Conservation (phyloP, 192 early-diverging fungal genomes). For the Linnemannia schmuckeri region DNA sequence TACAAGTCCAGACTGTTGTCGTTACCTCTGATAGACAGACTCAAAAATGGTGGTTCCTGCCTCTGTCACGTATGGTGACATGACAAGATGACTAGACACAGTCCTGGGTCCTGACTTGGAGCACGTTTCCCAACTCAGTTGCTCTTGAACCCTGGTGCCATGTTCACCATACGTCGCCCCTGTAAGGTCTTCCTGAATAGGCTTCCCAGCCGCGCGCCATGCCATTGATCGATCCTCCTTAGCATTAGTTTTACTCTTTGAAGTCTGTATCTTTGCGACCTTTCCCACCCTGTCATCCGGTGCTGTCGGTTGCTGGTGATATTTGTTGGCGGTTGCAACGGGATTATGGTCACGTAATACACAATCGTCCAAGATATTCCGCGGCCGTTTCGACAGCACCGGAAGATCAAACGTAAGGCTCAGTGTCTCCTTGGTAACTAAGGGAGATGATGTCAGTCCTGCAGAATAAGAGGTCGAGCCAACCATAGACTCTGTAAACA, state of each 20-base stretch:
- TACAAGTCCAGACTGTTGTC: background rate
- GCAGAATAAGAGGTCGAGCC: background rate
- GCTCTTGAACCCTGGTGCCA: background rate
- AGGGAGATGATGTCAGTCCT: background rate
- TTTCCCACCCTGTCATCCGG: background rate
- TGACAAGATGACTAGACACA: background rate
- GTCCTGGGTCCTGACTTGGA: slow-evolving; percentile 8
- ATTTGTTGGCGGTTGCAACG: background rate
- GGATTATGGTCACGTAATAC: background rate
- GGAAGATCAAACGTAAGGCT: slow-evolving; percentile 30
- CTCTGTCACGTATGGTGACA: slow-evolving; percentile 38
- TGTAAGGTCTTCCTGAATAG: background rate
- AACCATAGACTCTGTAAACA: background rate
- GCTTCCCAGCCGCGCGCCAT: slow-evolving; percentile 34
- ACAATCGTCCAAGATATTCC: slow-evolving; percentile 41
- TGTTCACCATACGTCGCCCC: background rate
- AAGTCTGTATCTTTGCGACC: background rate
- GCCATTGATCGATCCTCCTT: background rate
- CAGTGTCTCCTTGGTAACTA: background rate
- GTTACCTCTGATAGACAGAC: slow-evolving; percentile 34
- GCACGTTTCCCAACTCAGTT: slow-evolving; percentile 36
- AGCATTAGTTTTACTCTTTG: background rate
- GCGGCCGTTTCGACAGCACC: slow-evolving; percentile 26
- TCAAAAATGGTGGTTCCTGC: slow-evolving; percentile 22
- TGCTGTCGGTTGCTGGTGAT: background rate